These are phyloP conservation scores for Globisporangium camurandrum DNA, from an alignment of 352 stramenopile species.

Conservation along the genomic window DNA sequence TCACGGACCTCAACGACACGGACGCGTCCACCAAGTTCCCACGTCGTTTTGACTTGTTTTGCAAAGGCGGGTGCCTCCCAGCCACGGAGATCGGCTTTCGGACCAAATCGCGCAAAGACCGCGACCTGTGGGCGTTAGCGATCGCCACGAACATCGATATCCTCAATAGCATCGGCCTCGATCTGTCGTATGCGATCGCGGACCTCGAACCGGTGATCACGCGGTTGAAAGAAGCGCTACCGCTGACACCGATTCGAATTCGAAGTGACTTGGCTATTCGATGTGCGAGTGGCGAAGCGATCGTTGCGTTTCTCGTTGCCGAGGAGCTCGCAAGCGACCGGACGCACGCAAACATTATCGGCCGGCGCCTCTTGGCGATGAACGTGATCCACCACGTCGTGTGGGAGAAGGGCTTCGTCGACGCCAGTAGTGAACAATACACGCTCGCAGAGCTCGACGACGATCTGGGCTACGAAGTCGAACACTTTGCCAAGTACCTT, in stretches of 20 bases:
- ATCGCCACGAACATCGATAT: constrained; percentile 60
- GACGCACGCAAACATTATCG: constrained; percentile 41
- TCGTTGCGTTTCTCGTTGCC: constrained; percentile 58
- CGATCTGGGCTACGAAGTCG: constrained; percentile 52
- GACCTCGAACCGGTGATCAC: constrained; percentile 50
- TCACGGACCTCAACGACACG: constrained; percentile 52
- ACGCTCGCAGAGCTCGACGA: constrained; percentile 52
- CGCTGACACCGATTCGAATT: constrained; percentile 59
- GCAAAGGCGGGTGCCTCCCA: constrained; percentile 59
- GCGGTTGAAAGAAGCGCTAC: constrained; percentile 45
- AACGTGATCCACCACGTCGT: constrained; percentile 82
- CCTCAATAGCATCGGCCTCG: constrained; percentile 33
- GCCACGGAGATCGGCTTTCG: constrained; percentile 70
- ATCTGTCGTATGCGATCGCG: constrained; percentile 38
- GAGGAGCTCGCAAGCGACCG: constrained; percentile 46
- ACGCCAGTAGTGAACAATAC: constrained; percentile 57
- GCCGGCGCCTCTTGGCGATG: constrained; percentile 63
- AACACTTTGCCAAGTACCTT: constrained; percentile 78
- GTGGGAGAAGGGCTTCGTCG: constrained; percentile 80
- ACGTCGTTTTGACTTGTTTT: constrained; percentile 63
- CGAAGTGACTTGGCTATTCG: constrained; percentile 50
- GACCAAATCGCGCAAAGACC: constrained; percentile 69
- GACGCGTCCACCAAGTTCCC: constrained; percentile 68
- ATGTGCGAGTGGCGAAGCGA: constrained; percentile 57
- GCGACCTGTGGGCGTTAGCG: constrained; percentile 63